Evolutionary conservation across 106 monocot species (phyloP).

Genomic region (Iris macrosiphon): DNA sequence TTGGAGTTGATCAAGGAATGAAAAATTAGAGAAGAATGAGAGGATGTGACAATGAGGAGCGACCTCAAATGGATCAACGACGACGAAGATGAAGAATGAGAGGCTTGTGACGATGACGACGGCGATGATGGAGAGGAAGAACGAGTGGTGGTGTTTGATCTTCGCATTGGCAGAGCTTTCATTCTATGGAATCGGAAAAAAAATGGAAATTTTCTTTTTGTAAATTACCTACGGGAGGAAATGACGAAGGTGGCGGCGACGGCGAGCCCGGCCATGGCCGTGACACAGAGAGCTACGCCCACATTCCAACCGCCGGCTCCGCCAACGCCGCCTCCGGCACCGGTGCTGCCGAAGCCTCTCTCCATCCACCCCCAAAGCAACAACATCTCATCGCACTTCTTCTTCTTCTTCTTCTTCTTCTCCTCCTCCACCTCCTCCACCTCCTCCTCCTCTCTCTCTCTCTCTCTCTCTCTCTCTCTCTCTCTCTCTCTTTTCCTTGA

Average conservation of each 20-base stretch:
- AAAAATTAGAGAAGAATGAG: background rate
- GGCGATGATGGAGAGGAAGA: constrained; percentile 2
- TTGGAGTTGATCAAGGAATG: too few relatives aligned
- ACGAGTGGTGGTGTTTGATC: constrained; percentile 15
- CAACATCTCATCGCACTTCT: too few relatives aligned
- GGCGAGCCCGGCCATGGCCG: constrained; percentile 34
- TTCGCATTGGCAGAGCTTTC: constrained; percentile 18
- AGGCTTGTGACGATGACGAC: constrained; percentile 15
- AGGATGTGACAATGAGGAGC: constrained; percentile 35
- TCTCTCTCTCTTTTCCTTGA: too few relatives aligned
- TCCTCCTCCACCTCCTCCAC: too few relatives aligned
- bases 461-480: too few relatives aligned
- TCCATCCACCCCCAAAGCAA: constrained; percentile 6
- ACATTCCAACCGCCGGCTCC: constrained; percentile 20
- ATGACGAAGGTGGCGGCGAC: constrained; percentile 10
- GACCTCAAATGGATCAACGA: constrained; percentile 44
- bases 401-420: too few relatives aligned
- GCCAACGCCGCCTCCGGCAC: constrained; percentile 1
- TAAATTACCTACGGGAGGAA: constrained; percentile 15
- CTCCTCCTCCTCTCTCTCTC: too few relatives aligned
- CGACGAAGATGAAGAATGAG: too few relatives aligned
- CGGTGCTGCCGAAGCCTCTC: too few relatives aligned
- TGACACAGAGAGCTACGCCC: constrained; percentile 20
- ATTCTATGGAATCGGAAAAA: background rate
- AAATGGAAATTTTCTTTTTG: background rate